Percentiles rank a stretch among this genome's conserved stretches.
These are phyloP conservation scores for Aureobasidium vineae DNA, from an alignment of 2,329 filamentous ascomycete genomes.

Conservation along the genomic window DNA sequence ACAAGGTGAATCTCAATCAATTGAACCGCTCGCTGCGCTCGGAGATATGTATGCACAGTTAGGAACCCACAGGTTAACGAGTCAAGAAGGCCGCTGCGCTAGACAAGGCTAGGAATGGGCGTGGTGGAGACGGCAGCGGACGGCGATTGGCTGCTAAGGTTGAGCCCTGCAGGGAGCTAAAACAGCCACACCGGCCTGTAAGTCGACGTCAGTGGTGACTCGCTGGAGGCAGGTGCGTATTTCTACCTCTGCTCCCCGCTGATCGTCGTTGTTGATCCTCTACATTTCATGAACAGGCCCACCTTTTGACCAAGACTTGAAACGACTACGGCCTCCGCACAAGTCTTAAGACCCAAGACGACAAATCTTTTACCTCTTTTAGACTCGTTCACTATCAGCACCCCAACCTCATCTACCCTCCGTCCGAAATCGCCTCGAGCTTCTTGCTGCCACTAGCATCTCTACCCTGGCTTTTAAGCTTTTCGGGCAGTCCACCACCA, in stretches of 20 bases:
- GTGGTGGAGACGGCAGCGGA: constrained; percentile 3
- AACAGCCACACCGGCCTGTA: constrained; percentile 22
- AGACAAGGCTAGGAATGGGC: constrained; percentile 20
- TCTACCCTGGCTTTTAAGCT: constrained; percentile 15
- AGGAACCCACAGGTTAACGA: constrained; percentile 16
- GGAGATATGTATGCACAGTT: constrained; percentile 4
- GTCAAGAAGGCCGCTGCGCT: constrained; percentile 11
- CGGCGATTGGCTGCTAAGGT: constrained; percentile 23
- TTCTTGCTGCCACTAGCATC: constrained; percentile 12
- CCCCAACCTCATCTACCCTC: constrained; percentile 19
- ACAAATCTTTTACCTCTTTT: constrained; percentile 22
- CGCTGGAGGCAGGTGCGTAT: constrained; percentile 19
- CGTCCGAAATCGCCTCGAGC: constrained; percentile 25
- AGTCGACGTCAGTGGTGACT: constrained; percentile 24
- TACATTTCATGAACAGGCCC: constrained; percentile 23
- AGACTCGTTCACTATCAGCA: constrained; percentile 16
- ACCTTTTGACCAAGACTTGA: constrained; percentile 24
- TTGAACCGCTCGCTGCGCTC: constrained; percentile 17
- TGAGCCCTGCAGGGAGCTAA: constrained; percentile 22
- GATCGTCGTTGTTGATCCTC: constrained; percentile 24
- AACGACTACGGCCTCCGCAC: constrained; percentile 24
- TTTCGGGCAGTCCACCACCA: constrained; percentile 12
- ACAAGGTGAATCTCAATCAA: constrained; percentile 18
- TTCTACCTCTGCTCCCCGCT: constrained; percentile 27
- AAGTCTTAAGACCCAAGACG: constrained; percentile 8